Conservation (phyloP, 208 protist species). For the Leishmania turanica region DNA sequence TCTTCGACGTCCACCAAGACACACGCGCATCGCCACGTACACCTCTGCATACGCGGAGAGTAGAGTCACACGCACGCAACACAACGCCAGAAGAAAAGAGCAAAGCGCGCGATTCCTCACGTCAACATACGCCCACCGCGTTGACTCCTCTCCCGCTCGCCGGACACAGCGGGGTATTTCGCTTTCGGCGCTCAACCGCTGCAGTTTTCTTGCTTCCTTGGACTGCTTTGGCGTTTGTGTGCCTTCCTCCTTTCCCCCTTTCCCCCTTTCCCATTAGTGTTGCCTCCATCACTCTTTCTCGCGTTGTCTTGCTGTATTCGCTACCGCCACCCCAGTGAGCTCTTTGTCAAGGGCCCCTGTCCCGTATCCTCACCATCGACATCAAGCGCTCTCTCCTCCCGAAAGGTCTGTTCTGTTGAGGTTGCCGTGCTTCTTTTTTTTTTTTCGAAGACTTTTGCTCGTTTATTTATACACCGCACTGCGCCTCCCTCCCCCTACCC, state of each 20-base stretch:
- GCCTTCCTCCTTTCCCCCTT: not conserved
- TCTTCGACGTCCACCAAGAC: not conserved
- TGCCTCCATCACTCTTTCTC: not conserved
- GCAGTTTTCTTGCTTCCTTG: constrained; percentile 11
- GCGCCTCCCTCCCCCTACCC: not conserved
- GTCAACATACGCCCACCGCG: not conserved
- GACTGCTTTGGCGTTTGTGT: constrained; percentile 5
- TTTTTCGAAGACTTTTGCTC: not conserved
- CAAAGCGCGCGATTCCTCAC: not conserved
- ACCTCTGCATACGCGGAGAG: not conserved
- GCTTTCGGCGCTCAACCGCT: not conserved
- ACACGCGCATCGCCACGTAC: not conserved
- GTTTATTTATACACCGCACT: not conserved
- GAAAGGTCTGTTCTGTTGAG: not conserved
- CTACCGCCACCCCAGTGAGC: not conserved
- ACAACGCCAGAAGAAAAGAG: constrained; percentile 16
- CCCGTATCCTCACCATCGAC: not conserved
- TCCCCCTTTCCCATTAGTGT: not conserved
- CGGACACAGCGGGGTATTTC: not conserved
- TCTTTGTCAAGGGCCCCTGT: not conserved
- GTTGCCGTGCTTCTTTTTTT: not conserved
- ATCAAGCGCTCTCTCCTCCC: not conserved
- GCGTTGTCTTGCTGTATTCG: not conserved
- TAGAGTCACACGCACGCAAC: not conserved
- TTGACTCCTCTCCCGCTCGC: not conserved